phyloP scores from a whole-genome alignment of 305 asterid species.

The Fraxinus latifolia region DNA sequence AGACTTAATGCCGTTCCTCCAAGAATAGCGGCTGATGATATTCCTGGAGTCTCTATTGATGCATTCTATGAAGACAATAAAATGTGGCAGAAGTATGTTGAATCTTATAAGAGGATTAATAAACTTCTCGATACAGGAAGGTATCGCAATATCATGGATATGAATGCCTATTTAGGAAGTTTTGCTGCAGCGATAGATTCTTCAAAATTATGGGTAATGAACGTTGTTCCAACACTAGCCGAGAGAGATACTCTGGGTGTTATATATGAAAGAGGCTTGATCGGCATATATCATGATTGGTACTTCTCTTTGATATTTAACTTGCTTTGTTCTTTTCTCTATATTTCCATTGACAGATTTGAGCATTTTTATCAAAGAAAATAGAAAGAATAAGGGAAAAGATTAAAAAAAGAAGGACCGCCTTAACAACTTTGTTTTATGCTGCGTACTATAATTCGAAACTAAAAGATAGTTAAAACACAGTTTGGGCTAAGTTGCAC shows the following conservation, averaged over 20 bases:
- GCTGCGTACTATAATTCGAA: background rate
- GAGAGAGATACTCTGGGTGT: constrained; percentile 42
- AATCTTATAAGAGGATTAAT: constrained; percentile 37
- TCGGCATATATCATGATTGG: constrained; percentile 53
- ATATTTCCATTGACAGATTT: background rate
- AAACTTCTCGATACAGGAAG: constrained; percentile 38
- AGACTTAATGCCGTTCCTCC: constrained; percentile 44
- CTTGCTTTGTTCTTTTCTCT: background rate
- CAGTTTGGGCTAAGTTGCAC: background rate
- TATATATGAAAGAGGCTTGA: constrained; percentile 43
- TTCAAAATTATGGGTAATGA: constrained; percentile 46
- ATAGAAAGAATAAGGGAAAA: background rate
- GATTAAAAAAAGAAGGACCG: background rate
- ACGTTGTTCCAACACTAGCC: constrained; percentile 42
- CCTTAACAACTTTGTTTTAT: background rate
- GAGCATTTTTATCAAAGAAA: background rate
- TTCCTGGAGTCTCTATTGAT: constrained; percentile 35
- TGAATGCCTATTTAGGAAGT: constrained; percentile 51
- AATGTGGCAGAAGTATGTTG: constrained; percentile 43
- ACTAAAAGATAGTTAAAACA: background rate
- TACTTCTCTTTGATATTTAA: constrained; percentile 1
- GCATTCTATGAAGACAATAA: constrained; percentile 37
- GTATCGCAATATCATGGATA: constrained; percentile 42
- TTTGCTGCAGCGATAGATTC: constrained; percentile 48
- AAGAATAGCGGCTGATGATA: constrained; percentile 33